phyloP scores from a whole-genome alignment of 73 alveolate species.

The Stentor roeselii region DNA sequence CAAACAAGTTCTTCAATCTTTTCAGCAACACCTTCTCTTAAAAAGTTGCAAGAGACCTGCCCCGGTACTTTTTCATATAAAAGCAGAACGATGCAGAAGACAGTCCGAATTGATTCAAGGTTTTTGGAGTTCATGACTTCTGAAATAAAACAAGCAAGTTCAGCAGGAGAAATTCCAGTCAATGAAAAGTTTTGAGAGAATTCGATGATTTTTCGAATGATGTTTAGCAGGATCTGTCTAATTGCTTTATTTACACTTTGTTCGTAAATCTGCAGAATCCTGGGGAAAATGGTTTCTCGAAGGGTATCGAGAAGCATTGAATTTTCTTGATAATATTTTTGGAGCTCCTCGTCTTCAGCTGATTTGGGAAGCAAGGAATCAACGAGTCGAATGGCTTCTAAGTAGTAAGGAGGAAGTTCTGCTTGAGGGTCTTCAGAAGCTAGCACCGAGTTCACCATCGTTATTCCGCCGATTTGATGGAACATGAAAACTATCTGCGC shows the following conservation, averaged over 20 bases:
- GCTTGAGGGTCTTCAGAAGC: background rate
- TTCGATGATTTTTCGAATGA: background rate
- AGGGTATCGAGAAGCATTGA: background rate
- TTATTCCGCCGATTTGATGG: background rate
- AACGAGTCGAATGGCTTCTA: background rate
- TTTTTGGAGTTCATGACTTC: background rate
- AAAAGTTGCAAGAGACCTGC: background rate
- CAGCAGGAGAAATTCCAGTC: background rate
- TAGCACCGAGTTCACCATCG: background rate
- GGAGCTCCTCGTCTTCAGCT: background rate
- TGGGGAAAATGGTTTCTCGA: background rate
- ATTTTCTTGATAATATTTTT: background rate
- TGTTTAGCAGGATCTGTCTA: background rate
- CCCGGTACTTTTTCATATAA: conserved; percentile 7
- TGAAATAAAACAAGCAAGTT: conserved; percentile 2
- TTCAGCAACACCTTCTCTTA: background rate
- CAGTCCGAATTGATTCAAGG: background rate
- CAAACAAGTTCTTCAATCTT: background rate
- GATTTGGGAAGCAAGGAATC: background rate
- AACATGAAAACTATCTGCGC: conserved; percentile 15
- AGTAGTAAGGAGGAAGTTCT: background rate
- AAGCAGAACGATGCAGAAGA: background rate
- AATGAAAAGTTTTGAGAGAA: background rate
- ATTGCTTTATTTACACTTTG: background rate
- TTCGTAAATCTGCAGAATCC: conserved; percentile 13